Evolutionary conservation across 208 protist genomes (phyloP).

Genomic region (Wallacemonas sp.): DNA sequence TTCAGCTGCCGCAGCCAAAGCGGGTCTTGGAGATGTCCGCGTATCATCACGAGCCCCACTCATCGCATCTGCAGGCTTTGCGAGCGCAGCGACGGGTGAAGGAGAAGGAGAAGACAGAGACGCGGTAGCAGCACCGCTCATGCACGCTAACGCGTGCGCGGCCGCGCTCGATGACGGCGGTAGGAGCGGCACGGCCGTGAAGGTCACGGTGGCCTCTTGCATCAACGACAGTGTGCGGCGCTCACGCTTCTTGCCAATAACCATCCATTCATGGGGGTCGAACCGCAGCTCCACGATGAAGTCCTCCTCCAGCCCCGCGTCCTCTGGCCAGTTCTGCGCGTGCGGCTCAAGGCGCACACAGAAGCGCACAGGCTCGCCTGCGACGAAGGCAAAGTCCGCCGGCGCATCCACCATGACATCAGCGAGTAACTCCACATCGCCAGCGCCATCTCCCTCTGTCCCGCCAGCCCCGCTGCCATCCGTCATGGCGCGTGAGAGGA

Average conservation of each 20-base stretch:
- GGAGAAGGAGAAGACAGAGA: no score
- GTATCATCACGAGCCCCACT: no score
- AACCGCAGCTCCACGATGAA: constrained; percentile 75
- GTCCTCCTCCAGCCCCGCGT: constrained; percentile 54
- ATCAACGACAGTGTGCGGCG: constrained; percentile 67
- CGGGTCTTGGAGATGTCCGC: no score
- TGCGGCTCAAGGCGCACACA: constrained; percentile 67
- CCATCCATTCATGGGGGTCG: constrained; percentile 73
- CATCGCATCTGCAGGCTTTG: neutral
- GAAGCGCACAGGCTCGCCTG: constrained; percentile 78
- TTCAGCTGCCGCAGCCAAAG: no score
- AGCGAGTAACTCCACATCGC: constrained; percentile 8
- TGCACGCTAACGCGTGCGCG: constrained; percentile 8
- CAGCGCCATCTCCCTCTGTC: neutral
- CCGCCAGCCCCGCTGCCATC: neutral
- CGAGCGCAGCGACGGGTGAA: neutral
- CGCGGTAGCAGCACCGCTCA: constrained; percentile 5
- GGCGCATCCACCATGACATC: constrained; percentile 51
- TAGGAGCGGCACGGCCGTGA: constrained; percentile 74
- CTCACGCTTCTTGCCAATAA: constrained; percentile 74
- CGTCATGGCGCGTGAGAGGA: neutral
- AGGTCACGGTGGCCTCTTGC: constrained; percentile 63
- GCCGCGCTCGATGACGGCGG: constrained; percentile 12
- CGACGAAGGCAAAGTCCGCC: constrained; percentile 53
- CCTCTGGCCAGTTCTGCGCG: constrained; percentile 81